Base-by-base conservation (phyloP, 2,329 filamentous ascomycete species). In the Verticillium dahliae region DNA sequence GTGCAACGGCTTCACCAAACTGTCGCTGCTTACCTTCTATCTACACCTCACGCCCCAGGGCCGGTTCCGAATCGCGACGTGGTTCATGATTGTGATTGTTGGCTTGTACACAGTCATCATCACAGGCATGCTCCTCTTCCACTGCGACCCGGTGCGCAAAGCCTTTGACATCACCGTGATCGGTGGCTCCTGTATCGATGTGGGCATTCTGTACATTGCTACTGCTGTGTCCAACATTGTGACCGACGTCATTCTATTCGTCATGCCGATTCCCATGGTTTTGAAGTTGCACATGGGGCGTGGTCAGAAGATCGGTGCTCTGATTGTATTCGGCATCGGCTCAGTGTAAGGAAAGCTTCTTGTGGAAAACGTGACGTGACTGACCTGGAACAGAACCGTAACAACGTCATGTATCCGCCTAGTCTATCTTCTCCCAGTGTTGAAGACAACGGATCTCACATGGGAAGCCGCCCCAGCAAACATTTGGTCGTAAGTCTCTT, bases 191-290 rank as follows among this genome's bases (percentile, higher is more conserved):
- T 84, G 81, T 61, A 71, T 84, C 45, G 71, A 80, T 56, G 73
- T 76, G 22, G 74, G 78, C 18, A 70, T 74, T 1, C 75, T 83
- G 35, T 82, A 81, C 66, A 76, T 83, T 35, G 73, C 76, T 39
- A 81, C 80, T 13, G 78, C 80, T 0, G 75, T 74, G 2, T 70
- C 78, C 13, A 82, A 81, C 60, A 79, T 83, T 56, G 57, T 76
- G n/a, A 80, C 79, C 10, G 80, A 83, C 65, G 57, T 83, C 6
- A 64, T 81, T 6, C 74, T 81, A 15, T 80, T 81, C 57, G 65
- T 74, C 1, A 65, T 84, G 1, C 81, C 81, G 0, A 74, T 82
- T 37, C 76, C 75, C 0, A 79, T 80, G 57, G 70, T 83, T 0
- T 67, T 77, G 35, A 71, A 70, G 7, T 69, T 83, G 1, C 75